Conservation (phyloP, 345 rosid genomes). For the Cardamine occulta region DNA sequence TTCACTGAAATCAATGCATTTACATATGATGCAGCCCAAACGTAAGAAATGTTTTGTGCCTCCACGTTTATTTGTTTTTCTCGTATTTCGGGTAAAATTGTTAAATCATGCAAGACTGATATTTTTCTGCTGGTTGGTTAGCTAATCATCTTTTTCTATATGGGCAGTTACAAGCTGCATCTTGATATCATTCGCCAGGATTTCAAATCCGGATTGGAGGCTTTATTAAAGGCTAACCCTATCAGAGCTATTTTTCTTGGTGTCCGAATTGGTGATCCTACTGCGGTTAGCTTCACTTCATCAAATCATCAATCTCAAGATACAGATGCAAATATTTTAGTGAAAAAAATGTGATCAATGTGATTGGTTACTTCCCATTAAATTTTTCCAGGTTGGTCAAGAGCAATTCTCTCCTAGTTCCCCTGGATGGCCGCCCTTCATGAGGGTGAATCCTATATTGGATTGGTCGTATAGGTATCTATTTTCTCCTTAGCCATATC, state of each 20-base stretch:
- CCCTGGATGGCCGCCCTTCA: conserved; percentile 99
- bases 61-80: no score
- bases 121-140: conserved; percentile 15
- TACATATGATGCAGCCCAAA: conserved; percentile 79
- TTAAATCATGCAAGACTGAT: background rate
- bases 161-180: conserved; percentile 76
- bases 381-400: conserved; percentile 78
- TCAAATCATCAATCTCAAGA: conserved; percentile 18
- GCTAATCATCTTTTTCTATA: conserved; percentile 26
- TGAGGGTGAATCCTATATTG: conserved; percentile 99
- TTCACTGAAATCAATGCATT: conserved; percentile 90
- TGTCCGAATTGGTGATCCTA: conserved; percentile 98
- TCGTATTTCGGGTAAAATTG: background rate
- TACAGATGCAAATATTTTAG: conserved; percentile 3
- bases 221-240: conserved; percentile 74
- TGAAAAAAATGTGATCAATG: background rate
- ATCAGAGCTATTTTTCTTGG: conserved; percentile 97
- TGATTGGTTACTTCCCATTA: conserved; percentile 16
- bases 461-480: conserved; percentile 98
- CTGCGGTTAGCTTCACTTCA: conserved; percentile 71
- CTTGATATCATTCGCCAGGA: conserved; percentile 81
- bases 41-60: conserved; percentile 51
- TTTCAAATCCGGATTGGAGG: conserved; percentile 97
- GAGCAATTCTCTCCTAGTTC: conserved; percentile 99
- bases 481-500: conserved; percentile 13